These are phyloP conservation scores for Debaryomyces psychrophilus DNA, from an alignment of 1,139 yeast species.

Conservation along the genomic window DNA sequence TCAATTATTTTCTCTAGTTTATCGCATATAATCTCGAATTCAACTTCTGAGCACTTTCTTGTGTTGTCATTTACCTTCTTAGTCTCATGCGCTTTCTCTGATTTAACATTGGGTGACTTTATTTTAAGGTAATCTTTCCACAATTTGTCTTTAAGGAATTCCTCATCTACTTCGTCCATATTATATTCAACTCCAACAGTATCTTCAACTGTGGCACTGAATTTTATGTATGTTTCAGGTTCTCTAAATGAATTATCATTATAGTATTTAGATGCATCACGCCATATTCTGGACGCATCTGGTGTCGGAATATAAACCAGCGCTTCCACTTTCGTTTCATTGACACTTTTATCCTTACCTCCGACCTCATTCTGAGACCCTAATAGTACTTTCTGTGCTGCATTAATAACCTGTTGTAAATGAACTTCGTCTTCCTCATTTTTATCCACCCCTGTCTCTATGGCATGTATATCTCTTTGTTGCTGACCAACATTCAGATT, in stretches of 20 bases:
- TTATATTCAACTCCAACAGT: constrained; percentile 84
- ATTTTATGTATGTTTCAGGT: constrained; percentile 82
- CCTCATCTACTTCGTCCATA: constrained; percentile 89
- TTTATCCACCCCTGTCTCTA: constrained; percentile 98
- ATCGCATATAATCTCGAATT: constrained; percentile 80
- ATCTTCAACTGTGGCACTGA: constrained; percentile 94
- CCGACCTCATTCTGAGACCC: constrained; percentile 29
- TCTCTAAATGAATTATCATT: constrained; percentile 60
- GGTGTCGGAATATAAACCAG: constrained; percentile 95
- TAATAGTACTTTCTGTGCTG: constrained; percentile 65
- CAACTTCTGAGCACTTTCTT: constrained; percentile 65
- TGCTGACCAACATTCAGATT: constrained; percentile 51
- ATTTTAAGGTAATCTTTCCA: constrained; percentile 36
- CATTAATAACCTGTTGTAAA: constrained; percentile 85
- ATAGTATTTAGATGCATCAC: constrained; percentile 74
- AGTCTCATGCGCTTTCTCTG: constrained; percentile 17
- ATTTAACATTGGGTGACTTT: constrained; percentile 17
- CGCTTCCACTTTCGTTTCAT: constrained; percentile 23
- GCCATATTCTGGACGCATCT: constrained; percentile 86
- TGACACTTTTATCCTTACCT: constrained; percentile 42
- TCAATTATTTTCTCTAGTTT: constrained; percentile 72
- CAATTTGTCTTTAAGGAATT: constrained; percentile 51
- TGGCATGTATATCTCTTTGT: constrained; percentile 84
- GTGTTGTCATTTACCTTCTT: constrained; percentile 22
- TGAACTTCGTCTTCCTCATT: constrained; percentile 98